These are phyloP conservation scores for Pseudogymnoascus sp. DNA, from an alignment of 2,329 filamentous ascomycete genomes.

Conservation along the genomic window DNA sequence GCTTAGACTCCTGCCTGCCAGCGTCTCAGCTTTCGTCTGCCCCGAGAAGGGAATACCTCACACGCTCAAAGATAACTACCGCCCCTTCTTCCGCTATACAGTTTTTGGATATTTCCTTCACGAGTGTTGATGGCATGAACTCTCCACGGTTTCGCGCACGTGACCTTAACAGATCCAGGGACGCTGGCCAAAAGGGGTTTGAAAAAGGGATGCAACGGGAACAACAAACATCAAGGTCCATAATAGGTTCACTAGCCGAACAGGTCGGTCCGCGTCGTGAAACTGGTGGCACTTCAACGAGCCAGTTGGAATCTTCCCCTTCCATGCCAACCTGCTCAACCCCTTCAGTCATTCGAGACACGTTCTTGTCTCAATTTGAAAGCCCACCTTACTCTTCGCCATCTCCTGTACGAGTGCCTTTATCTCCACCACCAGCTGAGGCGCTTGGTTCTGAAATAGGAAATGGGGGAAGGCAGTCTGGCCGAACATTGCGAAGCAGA, in stretches of 20 bases:
- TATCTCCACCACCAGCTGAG: neutral
- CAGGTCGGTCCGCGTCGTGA: neutral
- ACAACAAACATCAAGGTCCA: neutral
- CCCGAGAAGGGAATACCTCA: constrained; percentile 4
- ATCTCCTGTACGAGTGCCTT: neutral
- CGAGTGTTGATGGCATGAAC: constrained; percentile 5
- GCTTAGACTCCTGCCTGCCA: neutral
- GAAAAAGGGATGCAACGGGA: neutral
- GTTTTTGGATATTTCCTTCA: constrained; percentile 2
- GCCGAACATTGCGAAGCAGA: neutral
- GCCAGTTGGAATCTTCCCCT: constrained; percentile 4
- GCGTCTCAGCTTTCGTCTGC: neutral
- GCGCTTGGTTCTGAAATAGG: neutral
- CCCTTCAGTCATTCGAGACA: neutral
- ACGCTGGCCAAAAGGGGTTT: neutral
- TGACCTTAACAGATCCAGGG: neutral
- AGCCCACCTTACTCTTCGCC: neutral
- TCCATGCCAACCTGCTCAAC: constrained; percentile 1
- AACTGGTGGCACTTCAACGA: constrained; percentile 1
- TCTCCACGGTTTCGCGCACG: neutral
- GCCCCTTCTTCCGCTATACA: neutral
- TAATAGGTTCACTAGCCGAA: too few species aligned
- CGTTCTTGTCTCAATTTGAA: neutral
- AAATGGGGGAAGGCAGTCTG: neutral
- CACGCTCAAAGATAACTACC: neutral